Base-by-base conservation (phyloP, 139 green algal genomes). In the Chlamydomonas sphaeroides region DNA sequence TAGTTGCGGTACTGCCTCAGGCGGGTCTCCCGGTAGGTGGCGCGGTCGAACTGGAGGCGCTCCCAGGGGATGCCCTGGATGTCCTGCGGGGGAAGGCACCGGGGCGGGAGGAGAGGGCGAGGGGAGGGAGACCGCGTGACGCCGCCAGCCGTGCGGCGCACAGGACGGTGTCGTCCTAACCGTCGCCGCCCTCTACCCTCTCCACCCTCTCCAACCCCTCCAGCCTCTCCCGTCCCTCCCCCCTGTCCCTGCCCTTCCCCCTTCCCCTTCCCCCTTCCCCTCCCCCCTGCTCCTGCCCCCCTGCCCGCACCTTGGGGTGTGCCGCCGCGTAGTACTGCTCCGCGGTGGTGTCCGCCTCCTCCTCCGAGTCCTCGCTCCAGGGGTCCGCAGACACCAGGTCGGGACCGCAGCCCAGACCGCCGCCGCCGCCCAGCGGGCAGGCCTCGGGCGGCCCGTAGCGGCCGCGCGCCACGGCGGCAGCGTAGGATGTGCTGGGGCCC, bases 51-150 rank as follows among this genome's bases (percentile, higher is more conserved):
- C 65, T 96, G 87, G 42, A 98, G 89, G 21, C 92, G 86, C 15
- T 95, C 87, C 95, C 95, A 98, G 25, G 94, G 94, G 51, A 98
- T 97, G 68, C 94, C 95, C 88, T 96, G 88, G 41, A 89, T 65
- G 63, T 83, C 76, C 74, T 80, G 74, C 28, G 28, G 38, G 30
- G 59, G 51, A 14, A 20, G 45, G 51, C 51, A 61, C 14, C 17
- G 51, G 51, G 15, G 51, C 14, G 6, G 51, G 51, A 6, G 51
- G 73, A 32, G 30, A 23, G 48, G 45, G 41, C 8, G 21, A 30
- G 65, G 65, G 30, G 30, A 20, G 61, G 61, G 61, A 21, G 30
- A 17, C 23, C 23, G 61, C 23, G 30, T 38, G 4, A 39, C 11
- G 17, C 23, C 23, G 11, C 32, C n/a, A n/a, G n/a, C n/a, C n/a